Evolutionary conservation across 192 early-diverging fungal genomes (phyloP).

Genomic region (Chytriomyces sp.): DNA sequence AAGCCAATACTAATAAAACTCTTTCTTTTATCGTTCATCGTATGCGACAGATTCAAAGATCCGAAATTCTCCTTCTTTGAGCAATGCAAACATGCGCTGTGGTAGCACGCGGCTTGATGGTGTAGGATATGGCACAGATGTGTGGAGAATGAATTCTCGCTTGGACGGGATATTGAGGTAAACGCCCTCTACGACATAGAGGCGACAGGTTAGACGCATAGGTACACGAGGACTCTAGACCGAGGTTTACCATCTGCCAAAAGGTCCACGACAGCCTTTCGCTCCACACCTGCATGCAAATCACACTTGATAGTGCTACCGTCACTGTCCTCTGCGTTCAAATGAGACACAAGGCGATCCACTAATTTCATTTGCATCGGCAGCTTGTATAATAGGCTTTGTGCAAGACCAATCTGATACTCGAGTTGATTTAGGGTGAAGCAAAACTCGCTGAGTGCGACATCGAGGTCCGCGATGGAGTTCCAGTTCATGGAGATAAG

Average conservation of each 20-base stretch:
- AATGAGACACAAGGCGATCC: constrained; percentile 34
- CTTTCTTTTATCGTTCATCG: too few species aligned
- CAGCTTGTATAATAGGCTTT: constrained; percentile 43
- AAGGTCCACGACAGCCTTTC: constrained; percentile 59
- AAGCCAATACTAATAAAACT: too few species aligned
- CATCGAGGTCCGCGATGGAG: background rate
- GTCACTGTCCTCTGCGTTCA: constrained; percentile 39
- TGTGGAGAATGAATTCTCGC: constrained; percentile 59
- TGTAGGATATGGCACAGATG: constrained; percentile 21
- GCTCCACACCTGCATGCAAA: constrained; percentile 36
- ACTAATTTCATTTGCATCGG: constrained; percentile 64
- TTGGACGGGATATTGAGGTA: constrained; percentile 53
- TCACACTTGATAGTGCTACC: constrained; percentile 7
- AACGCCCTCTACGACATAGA: constrained; percentile 39
- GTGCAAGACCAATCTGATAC: constrained; percentile 20
- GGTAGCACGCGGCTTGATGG: constrained; percentile 22
- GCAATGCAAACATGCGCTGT: constrained; percentile 48
- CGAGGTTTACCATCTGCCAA: constrained; percentile 44
- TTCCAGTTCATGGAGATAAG: constrained; percentile 4
- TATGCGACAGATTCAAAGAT: constrained; percentile 33
- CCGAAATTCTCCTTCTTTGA: constrained; percentile 54
- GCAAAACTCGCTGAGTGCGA: background rate
- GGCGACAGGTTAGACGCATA: background rate
- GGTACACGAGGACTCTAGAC: background rate
- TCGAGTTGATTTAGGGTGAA: constrained; percentile 12